Conservation (phyloP, 2,329 filamentous ascomycete species). For the Colletotrichum plurivorum region DNA sequence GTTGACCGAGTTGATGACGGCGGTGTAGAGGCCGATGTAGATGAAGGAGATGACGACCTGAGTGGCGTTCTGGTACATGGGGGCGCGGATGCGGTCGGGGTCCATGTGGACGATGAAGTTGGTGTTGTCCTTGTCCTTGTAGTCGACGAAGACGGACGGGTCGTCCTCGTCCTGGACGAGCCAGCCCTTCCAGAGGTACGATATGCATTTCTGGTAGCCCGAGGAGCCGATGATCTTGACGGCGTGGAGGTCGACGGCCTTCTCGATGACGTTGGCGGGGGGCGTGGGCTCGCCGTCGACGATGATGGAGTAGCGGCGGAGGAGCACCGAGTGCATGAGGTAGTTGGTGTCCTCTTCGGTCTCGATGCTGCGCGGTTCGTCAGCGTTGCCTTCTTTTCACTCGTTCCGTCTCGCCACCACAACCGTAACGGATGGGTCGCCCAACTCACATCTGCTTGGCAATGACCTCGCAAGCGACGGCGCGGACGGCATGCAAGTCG, state of each 20-base stretch:
- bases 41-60: conserved; percentile 88
- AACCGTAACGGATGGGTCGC: not conserved
- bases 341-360: conserved; percentile 83
- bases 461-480: conserved; percentile 89
- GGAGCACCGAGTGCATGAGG: conserved; percentile 83
- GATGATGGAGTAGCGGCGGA: conserved; percentile 90
- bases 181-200: conserved; percentile 95
- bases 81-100: conserved; percentile 93
- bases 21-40: conserved; percentile 88
- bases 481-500: conserved; percentile 83
- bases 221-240: conserved; percentile 90
- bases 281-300: conserved; percentile 78
- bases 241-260: conserved; percentile 93
- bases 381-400: not conserved
- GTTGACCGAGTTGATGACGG: conserved; percentile 95
- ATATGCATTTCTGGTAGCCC: conserved; percentile 96
- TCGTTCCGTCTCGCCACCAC: not conserved
- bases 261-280: conserved; percentile 91
- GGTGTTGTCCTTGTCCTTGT: conserved; percentile 84
- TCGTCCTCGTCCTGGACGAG: conserved; percentile 95
- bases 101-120: conserved; percentile 87
- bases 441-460: conserved; percentile 75
- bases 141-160: conserved; percentile 89
- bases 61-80: conserved; percentile 91
- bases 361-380: conserved; percentile 76